A percentile compares a stretch with the other conserved stretches of the same genome.
phyloP scores from a whole-genome alignment of 495 filamentous ascomycete genomes.

The Poronia punctata region DNA sequence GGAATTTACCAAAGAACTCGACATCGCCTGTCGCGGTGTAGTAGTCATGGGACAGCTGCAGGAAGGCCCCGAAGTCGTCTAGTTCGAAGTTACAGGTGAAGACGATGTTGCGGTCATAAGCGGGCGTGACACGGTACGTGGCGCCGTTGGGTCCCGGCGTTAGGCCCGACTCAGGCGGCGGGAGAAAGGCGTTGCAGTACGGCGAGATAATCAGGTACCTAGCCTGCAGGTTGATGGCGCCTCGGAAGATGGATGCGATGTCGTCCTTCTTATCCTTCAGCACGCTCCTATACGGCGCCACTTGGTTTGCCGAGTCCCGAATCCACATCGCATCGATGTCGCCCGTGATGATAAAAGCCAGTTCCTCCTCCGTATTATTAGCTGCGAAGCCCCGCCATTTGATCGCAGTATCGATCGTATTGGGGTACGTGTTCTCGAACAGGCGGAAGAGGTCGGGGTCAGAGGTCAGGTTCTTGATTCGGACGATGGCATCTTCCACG shows the following conservation, averaged over 20 bases:
- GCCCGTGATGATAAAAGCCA: slow-evolving; percentile 58
- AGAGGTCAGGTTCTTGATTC: slow-evolving; percentile 38
- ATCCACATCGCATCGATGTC: slow-evolving; percentile 65
- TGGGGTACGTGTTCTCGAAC: slow-evolving; percentile 55
- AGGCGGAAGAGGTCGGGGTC: slow-evolving; percentile 56
- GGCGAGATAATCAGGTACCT: slow-evolving; percentile 52
- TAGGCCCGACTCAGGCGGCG: slow-evolving; percentile 48
- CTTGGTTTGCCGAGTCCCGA: slow-evolving; percentile 55
- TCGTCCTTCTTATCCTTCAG: slow-evolving; percentile 43
- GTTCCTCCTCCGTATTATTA: slow-evolving; percentile 48
- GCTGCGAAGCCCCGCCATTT: slow-evolving; percentile 52
- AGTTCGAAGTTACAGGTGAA: slow-evolving; percentile 64
- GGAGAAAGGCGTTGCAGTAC: slow-evolving; percentile 58
- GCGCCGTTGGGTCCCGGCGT: slow-evolving; percentile 40
- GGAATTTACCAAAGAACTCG: slow-evolving; percentile 52
- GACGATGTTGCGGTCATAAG: slow-evolving; percentile 43
- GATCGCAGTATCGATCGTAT: slow-evolving; percentile 56
- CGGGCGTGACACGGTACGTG: slow-evolving; percentile 39
- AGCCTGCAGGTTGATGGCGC: slow-evolving; percentile 53
- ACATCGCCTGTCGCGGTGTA: slow-evolving; percentile 48
- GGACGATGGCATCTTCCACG: slow-evolving; percentile 45
- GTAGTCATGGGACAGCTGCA: slow-evolving; percentile 54
- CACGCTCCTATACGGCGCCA: slow-evolving; percentile 52
- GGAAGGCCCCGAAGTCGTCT: slow-evolving; percentile 54
- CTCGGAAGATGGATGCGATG: slow-evolving; percentile 53